Evolutionary conservation across 495 filamentous ascomycete species (phyloP), one percentile per base, ranked within the genome.

Genomic region (Aspergillus panamensis): DNA sequence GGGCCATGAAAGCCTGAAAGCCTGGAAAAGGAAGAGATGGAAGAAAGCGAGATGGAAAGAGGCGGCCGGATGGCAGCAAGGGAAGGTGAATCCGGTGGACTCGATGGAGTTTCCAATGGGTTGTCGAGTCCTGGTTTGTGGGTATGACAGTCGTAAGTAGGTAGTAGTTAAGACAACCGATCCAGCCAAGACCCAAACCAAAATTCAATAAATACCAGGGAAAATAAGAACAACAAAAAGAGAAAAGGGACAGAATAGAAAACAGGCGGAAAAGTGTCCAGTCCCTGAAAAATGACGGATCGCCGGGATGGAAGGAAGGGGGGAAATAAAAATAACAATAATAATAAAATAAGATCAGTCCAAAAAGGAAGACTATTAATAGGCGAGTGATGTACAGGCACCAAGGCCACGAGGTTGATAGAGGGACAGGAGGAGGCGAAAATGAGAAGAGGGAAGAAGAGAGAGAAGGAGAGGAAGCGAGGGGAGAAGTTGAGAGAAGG

Each of bases 161-260:
- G 25, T 2, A 25, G 25, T 2, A 51, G 20, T 49, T 40, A 55
- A 59, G 57, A 58, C 51, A 51, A 51, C 57, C 48, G 55, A 53
- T 53, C 60, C 63, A 58, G 60, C 60, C 63, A 66, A 66, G 60
- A 57, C 63, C 53, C 53, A 53, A 53, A 55, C 59, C 60, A 57
- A 66, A 54, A 55, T 55, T 33, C 47, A 53, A 53, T 49, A 53
- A 48, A 33, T 48, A 58, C n/a, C 29, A 61, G 52, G 30, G 32
- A 51, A 50, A 50, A 33, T 49, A 30, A 32, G n/a, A 51, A 31
- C 39, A 60, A 51, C 40, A 60, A 54, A 32, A 29, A 40, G 40
- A 42, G 33, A 12, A 17, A 45, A 45, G 42, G 30, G 17, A 48
- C 21, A 40, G 13, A 35, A 47, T 32, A 55, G 21, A 13, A 33